These are phyloP conservation scores for Pseudomicrostroma phylloplanum DNA, from an alignment of 1,284 basidiomycete species.

Conservation along the genomic window DNA sequence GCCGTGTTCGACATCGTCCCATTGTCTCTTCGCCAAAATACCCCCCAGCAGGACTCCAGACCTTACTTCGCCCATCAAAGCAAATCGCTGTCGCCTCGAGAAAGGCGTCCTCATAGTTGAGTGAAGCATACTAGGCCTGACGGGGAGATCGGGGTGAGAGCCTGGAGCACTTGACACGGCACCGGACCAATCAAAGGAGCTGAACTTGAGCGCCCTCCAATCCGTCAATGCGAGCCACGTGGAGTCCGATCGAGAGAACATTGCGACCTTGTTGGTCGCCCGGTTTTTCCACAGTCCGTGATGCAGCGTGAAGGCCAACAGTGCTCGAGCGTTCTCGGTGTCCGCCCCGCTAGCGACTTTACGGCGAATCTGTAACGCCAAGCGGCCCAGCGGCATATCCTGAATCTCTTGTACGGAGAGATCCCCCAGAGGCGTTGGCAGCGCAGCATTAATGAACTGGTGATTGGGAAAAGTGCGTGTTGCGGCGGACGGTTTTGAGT, in stretches of 20 bases:
- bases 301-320: background rate
- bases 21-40: background rate
- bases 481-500: background rate
- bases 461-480: background rate
- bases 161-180: background rate
- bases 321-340: background rate
- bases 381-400: background rate
- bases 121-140: background rate
- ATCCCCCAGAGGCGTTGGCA: background rate
- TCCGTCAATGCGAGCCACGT: background rate
- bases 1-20: background rate
- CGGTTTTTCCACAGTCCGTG: constrained; percentile 2
- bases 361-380: background rate
- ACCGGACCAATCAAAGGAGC: background rate
- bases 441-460: background rate
- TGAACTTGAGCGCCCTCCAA: background rate
- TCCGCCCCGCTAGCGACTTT: background rate
- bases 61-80: background rate
- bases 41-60: background rate
- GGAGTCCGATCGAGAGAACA: background rate
- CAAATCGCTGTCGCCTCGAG: background rate
- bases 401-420: background rate
- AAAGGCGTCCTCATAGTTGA: background rate
- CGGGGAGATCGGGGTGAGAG: background rate
- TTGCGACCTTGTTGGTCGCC: background rate